Evolutionary conservation across 83 land plant species (phyloP).

Genomic region (Picea abies): DNA sequence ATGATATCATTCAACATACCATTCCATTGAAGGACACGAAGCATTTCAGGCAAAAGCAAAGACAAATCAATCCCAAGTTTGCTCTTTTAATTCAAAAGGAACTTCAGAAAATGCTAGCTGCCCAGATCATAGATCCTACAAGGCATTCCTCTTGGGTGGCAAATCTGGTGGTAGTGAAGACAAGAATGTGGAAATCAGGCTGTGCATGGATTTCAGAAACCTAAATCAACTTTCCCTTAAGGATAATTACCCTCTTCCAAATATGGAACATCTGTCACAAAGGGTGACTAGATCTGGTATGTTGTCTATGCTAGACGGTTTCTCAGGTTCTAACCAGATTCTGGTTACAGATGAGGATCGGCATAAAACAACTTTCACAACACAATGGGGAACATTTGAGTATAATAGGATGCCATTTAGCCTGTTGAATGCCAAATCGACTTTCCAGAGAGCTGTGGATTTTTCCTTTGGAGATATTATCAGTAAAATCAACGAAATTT

Average conservation of each 20-base stretch:
- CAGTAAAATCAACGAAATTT: background rate
- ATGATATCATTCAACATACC: no score
- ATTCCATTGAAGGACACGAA: no score
- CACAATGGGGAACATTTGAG: background rate
- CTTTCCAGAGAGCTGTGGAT: background rate
- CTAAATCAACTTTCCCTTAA: no score
- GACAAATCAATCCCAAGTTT: no score
- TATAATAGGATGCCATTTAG: background rate
- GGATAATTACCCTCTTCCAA: background rate
- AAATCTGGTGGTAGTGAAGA: background rate
- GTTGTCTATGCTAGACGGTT: background rate
- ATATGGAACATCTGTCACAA: background rate
- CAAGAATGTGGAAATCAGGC: background rate
- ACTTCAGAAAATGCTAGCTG: no score
- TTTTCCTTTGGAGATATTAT: background rate
- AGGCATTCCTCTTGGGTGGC: background rate
- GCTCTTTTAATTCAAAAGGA: no score
- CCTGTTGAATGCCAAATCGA: background rate
- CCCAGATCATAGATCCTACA: no score
- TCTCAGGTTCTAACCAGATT: background rate
- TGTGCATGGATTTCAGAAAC: no score
- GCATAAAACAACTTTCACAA: background rate
- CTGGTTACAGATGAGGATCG: background rate
- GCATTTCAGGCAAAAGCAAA: no score
- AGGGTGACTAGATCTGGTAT: background rate